Evolutionary conservation across 352 stramenopile genomes (phyloP).

Genomic region (Globisporangium paddicum): DNA sequence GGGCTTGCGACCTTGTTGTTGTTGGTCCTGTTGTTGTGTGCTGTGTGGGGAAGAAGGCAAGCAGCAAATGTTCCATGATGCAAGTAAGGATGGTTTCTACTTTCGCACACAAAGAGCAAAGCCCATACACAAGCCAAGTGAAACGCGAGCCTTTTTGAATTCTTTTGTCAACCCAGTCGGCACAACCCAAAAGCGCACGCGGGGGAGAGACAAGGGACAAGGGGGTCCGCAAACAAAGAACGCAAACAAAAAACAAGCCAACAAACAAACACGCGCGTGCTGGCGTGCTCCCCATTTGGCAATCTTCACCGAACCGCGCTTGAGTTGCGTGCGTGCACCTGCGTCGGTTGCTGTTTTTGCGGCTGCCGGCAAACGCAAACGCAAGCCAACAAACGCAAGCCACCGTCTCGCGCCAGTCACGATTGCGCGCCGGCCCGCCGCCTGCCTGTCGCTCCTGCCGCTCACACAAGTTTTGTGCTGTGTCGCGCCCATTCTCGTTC

Average conservation of each 20-base stretch:
- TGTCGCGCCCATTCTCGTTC: conserved; percentile 17
- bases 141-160: no score
- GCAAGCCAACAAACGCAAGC: background rate
- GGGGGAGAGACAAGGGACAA: background rate
- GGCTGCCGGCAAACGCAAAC: background rate
- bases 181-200: background rate
- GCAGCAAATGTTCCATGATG: conserved; percentile 3
- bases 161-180: conserved; percentile 1
- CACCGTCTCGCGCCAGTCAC: conserved; percentile 8
- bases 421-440: conserved; percentile 7
- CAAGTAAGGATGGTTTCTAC: conserved; percentile 6
- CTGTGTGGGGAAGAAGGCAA: background rate
- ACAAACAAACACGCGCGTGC: background rate
- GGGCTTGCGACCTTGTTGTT: background rate
- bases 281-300: conserved; percentile 6
- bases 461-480: conserved; percentile 14
- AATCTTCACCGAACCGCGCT: conserved; percentile 15
- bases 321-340: conserved; percentile 7
- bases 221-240: background rate
- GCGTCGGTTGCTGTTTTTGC: no score
- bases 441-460: conserved; percentile 13
- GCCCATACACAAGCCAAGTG: conserved; percentile 8
- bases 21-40: no score
- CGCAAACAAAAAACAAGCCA: background rate
- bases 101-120: background rate